Base-by-base conservation (phyloP, 352 stramenopile genomes). In the Plasmopara halstedii region DNA sequence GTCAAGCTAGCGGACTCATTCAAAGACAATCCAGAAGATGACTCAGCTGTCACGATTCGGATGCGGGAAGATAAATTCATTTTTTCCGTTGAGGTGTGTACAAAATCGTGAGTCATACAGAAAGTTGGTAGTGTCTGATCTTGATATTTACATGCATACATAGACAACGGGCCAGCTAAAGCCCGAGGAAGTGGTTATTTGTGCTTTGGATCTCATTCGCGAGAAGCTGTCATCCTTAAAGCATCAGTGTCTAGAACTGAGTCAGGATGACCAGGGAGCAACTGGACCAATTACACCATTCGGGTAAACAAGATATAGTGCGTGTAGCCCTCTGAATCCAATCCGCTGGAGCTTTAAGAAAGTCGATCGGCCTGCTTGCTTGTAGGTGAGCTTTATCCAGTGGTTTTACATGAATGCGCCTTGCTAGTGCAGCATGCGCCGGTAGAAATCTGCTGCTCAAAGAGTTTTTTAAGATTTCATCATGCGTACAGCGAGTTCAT, bases 1-100 rank as follows among this genome's bases (percentile, higher is more conserved):
- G 84, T 97, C 33, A 88, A 95, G 56, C 60, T 95, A 34, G 85
- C 93, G 31, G 78, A 97, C 53, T 80, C 81, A 31, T 97, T 96
- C 70, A 97, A 97, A 50, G 91, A 96, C 51, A 85, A 95, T 57
- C 85, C 88, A 41, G 94, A 98, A 64, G 93, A 98, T 62, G 89
- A 97, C 62, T 82, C 95, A 25, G 95, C 94, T 48, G 82, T 98
- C 17, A 83, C 62, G 6, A 73, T 98, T 11, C 67, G 76, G 40
- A 92, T 94, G 58, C 76, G 69, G 3, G 82, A 88, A 46, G 91
- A 98, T 63, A 91, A 88, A 54, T 98, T 98, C 58, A 96, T 98
- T 49, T 98, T 98, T 62, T 95, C 83, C 3, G 91, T 98, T 22
- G 95, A 98, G 76, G 78, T 87, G 47, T 23, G 60, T 45, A 50